Evolutionary conservation across 73 alveolate genomes (phyloP), one percentile per base, ranked within the genome.

Genomic region (Paramecium sonneborni): DNA sequence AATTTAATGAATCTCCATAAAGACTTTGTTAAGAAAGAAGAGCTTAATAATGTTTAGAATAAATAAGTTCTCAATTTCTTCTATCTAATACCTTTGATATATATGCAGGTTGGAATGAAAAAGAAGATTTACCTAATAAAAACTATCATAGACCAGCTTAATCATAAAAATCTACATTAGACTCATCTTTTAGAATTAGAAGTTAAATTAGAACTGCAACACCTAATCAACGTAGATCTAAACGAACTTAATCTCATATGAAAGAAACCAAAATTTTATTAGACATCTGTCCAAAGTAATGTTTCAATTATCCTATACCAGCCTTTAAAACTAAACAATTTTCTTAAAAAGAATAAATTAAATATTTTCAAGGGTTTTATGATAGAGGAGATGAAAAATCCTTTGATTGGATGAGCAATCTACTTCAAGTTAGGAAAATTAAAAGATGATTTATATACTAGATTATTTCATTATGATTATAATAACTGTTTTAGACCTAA

Each of bases 1-100:
- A 38, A 72, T 72, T 72, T 35, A 72, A 72, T 37, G 86, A 72
- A 38, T 72, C 86, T 18, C 86, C 86, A 14, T 72, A 72, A 38
- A 72, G 86, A 72, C 57, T 72, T 72, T 20, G 57, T n/a, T 28
- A 35, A 38, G 86, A 72, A 72, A 34, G 57, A 38, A 72, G 57
- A 72, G 86, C 86, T 15, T 35, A 72, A 72, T 35, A 72, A 72
- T 35, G 57, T n/a, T 72, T 72, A 72, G 86, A 72, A 37, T 72
- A 72, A 37, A 72, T 72, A 14, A 72, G 86, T 37, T 72, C 86
- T 9, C 44, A 72, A 72, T 72, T 35, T 7, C 57, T 35, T 12
- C 14, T 72, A 41, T 72, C 86, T 6, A 72, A 38, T 6, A 72
- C 86, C 44, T 35, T 35, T 72, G 86, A 72, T 72, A 38, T 72